Percentiles rank a stretch among this genome's conserved stretches.
Evolutionary conservation across 129 eudicot genomes (phyloP).

Genomic region (Helianthus annuus): HanXRQr2.0-SUNRISE NC_035447.2:15467549-15468048

Average conservation of each 20-base stretch:
- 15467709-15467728: constrained; percentile 99
- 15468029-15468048: background rate
- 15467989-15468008: constrained; percentile 12
- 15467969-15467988: constrained; percentile 37
- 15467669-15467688: background rate
- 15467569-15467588: background rate
- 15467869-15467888: constrained; percentile 49
- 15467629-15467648: background rate
- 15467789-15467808: constrained; percentile 59
- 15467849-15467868: constrained; percentile 91
- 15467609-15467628: background rate
- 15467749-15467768: constrained; percentile 94
- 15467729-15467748: constrained; percentile 91
- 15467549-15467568: too few relatives aligned
- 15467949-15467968: constrained; percentile 39
- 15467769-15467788: constrained; percentile 83
- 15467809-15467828: constrained; percentile 92
- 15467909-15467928: constrained; percentile 27
- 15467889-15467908: constrained; percentile 2
- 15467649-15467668: background rate
- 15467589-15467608: background rate
- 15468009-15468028: constrained; percentile 3
- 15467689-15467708: constrained; percentile 18
- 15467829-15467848: constrained; percentile 72
- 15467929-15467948: constrained; percentile 24